Evolutionary conservation across 2,329 filamentous ascomycete species (phyloP).

Genomic region (Epichloe gansuensis): DNA sequence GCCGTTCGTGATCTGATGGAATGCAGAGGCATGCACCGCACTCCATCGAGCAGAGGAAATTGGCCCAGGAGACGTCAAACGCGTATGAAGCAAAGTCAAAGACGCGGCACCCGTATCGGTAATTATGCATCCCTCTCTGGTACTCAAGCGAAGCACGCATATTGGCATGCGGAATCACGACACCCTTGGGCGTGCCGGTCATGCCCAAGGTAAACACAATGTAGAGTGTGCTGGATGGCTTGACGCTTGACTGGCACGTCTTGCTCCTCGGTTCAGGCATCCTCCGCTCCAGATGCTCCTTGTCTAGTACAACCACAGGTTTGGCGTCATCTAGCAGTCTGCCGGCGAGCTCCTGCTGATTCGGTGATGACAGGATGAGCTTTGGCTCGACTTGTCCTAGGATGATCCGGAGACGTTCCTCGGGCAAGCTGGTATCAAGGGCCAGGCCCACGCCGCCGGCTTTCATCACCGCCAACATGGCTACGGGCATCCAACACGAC

Average conservation of each 20-base stretch:
- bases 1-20: conserved; percentile 24
- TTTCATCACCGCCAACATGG: neutral
- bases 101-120: conserved; percentile 3
- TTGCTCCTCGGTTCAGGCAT: neutral
- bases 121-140: neutral
- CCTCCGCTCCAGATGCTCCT: neutral
- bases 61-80: conserved; percentile 5
- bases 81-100: conserved; percentile 8
- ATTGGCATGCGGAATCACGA: conserved; percentile 11
- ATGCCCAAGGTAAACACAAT: conserved; percentile 10
- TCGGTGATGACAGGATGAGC: conserved; percentile 9
- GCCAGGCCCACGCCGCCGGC: neutral
- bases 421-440: conserved; percentile 8
- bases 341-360: neutral
- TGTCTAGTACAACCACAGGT: neutral
- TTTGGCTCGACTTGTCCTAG: conserved; percentile 7
- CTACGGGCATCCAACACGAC: conserved; percentile 2
- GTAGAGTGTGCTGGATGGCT: conserved; percentile 7
- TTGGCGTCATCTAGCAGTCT: neutral
- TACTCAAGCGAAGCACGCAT: neutral
- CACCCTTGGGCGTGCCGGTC: conserved; percentile 15
- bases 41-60: conserved; percentile 4
- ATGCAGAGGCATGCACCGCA: conserved; percentile 8
- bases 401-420: conserved; percentile 8
- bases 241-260: neutral